A percentile compares a stretch with the other conserved stretches of the same genome.
These are phyloP conservation scores for Yamadazyma epiphylla DNA, from an alignment of 1,139 yeast genomes.

Conservation along the genomic window DNA sequence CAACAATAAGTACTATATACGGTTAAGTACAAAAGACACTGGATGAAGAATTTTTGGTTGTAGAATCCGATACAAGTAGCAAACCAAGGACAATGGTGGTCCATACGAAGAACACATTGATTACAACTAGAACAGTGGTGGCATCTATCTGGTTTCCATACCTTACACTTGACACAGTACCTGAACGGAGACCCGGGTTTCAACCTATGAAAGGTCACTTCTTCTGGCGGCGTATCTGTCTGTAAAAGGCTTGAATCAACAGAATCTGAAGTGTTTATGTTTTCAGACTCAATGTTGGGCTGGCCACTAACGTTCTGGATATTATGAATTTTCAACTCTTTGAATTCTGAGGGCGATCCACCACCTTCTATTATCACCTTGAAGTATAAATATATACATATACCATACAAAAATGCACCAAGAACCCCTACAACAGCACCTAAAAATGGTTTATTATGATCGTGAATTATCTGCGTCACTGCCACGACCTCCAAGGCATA, in stretches of 20 bases:
- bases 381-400: conserved; percentile 44
- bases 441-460: conserved; percentile 8
- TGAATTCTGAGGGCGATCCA: conserved; percentile 54
- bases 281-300: too few species aligned
- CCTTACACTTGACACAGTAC: conserved; percentile 60
- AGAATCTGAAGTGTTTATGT: too few species aligned
- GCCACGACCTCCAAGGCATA: conserved; percentile 31
- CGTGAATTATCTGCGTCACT: conserved; percentile 13
- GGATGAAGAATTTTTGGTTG: conserved; percentile 38
- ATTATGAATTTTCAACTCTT: conserved; percentile 18
- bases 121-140: conserved; percentile 84
- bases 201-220: conserved; percentile 11
- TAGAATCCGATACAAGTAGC: conserved; percentile 72
- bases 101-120: conserved; percentile 72
- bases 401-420: conserved; percentile 18
- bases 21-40: conserved; percentile 60
- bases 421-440: conserved; percentile 13
- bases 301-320: conserved; percentile 4
- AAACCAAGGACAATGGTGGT: conserved; percentile 98
- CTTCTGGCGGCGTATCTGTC: conserved; percentile 11
- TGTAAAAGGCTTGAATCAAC: neutral
- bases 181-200: conserved; percentile 14
- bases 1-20: conserved; percentile 43
- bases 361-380: conserved; percentile 57
- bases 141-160: conserved; percentile 91